Percentiles rank a stretch among this genome's conserved stretches.
Conservation (phyloP, 2,329 filamentous ascomycete species). For the Trichoderma afroharzianum region DNA sequence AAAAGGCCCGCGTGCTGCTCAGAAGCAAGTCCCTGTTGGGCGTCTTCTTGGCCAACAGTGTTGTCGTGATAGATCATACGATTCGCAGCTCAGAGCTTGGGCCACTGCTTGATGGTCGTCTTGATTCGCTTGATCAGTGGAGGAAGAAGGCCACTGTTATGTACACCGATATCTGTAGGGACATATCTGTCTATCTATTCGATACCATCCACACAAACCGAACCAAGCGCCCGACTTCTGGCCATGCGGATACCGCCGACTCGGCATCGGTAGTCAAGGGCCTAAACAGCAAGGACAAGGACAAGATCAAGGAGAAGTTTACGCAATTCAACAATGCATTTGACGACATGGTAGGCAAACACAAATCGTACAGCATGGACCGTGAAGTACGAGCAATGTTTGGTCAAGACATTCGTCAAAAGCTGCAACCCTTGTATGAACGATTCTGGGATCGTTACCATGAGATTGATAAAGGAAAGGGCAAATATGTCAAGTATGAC, state of each 20-base stretch:
- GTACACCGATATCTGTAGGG: constrained; percentile 85
- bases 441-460: constrained; percentile 97
- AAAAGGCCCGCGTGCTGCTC: constrained; percentile 67
- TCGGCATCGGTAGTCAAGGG: constrained; percentile 80
- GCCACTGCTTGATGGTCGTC: constrained; percentile 64
- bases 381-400: constrained; percentile 79
- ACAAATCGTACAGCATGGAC: constrained; percentile 87
- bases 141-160: constrained; percentile 78
- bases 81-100: constrained; percentile 77
- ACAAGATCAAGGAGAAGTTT: constrained; percentile 95
- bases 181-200: constrained; percentile 77
- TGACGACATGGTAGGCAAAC: constrained; percentile 78
- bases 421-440: constrained; percentile 91
- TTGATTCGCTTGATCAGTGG: constrained; percentile 71
- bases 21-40: constrained; percentile 77
- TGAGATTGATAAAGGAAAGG: constrained; percentile 95
- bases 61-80: constrained; percentile 78
- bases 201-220: constrained; percentile 91
- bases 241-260: constrained; percentile 77
- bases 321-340: constrained; percentile 85
- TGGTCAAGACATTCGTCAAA: constrained; percentile 78
- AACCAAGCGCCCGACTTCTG: constrained; percentile 65
- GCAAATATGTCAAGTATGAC: constrained; percentile 98
- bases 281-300: constrained; percentile 85
- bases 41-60: constrained; percentile 86